Conservation (phyloP, 495 filamentous ascomycete species). For the Entonaema liquescens region DNA sequence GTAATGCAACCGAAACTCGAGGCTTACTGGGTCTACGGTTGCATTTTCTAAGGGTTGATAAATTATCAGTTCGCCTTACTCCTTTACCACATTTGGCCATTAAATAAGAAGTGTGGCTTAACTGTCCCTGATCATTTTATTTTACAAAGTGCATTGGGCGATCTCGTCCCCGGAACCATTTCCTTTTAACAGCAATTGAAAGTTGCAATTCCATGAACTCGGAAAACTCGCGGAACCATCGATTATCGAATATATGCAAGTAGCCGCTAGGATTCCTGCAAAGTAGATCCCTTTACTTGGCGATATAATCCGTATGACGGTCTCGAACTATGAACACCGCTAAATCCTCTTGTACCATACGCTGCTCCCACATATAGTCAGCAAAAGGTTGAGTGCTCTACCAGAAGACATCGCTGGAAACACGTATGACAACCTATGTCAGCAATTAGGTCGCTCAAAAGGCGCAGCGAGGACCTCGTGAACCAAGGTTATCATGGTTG, state of each 20-base stretch:
- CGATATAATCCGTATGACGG: neutral
- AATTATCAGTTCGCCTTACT: slow-evolving; percentile 23
- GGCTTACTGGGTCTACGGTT: slow-evolving; percentile 28
- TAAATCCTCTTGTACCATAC: slow-evolving; percentile 1
- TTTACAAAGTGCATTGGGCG: neutral
- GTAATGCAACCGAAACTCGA: slow-evolving; percentile 33
- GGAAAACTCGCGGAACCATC: neutral
- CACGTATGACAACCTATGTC: slow-evolving; percentile 16
- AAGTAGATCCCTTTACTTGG: slow-evolving; percentile 18
- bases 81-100: neutral
- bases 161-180: neutral
- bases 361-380: slow-evolving; percentile 9
- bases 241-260: slow-evolving; percentile 17
- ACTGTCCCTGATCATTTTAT: neutral
- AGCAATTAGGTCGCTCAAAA: neutral
- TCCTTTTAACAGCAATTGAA: too few species aligned
- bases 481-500: neutral
- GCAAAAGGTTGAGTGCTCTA: neutral
- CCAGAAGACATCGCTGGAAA: neutral
- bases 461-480: neutral
- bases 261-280: slow-evolving; percentile 15
- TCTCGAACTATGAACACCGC: too few species aligned
- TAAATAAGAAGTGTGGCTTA: slow-evolving; percentile 14
- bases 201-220: neutral
- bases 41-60: slow-evolving; percentile 26